phyloP scores from a whole-genome alignment of 2,329 filamentous ascomycete species.

The Zymoseptoria crescenta region DNA sequence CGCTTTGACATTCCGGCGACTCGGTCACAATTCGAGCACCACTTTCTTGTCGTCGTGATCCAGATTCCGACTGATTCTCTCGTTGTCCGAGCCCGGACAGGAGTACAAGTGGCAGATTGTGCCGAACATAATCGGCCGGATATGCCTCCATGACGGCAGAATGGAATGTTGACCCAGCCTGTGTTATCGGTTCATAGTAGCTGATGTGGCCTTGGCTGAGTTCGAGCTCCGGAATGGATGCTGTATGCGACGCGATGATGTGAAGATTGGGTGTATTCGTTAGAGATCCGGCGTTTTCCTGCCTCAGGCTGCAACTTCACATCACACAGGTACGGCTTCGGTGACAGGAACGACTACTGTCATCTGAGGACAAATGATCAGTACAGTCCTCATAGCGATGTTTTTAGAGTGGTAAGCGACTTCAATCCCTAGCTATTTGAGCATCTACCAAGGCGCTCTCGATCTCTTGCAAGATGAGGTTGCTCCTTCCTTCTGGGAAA shows the following conservation, averaged over 20 bases:
- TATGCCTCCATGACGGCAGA: constrained; percentile 64
- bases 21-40: constrained; percentile 21
- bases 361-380: no score
- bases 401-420: no score
- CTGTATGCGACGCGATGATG: background rate
- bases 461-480: no score
- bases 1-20: constrained; percentile 21
- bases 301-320: background rate
- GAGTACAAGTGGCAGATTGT: constrained; percentile 78
- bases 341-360: no score
- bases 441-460: no score
- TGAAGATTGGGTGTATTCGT: background rate
- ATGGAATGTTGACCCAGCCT: no score
- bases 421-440: no score
- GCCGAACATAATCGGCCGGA: constrained; percentile 69
- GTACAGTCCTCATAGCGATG: no score
- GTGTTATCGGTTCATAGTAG: background rate
- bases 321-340: no score
- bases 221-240: background rate
- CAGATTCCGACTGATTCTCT: constrained; percentile 26
- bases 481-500: no score
- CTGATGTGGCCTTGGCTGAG: background rate
- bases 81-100: constrained; percentile 62
- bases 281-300: background rate
- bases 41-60: constrained; percentile 18